Evolutionary conservation across 768 basidiomycete genomes (phyloP), one percentile per base, ranked within the genome.

Genomic region (Macrolepiota dolichaula): DNA sequence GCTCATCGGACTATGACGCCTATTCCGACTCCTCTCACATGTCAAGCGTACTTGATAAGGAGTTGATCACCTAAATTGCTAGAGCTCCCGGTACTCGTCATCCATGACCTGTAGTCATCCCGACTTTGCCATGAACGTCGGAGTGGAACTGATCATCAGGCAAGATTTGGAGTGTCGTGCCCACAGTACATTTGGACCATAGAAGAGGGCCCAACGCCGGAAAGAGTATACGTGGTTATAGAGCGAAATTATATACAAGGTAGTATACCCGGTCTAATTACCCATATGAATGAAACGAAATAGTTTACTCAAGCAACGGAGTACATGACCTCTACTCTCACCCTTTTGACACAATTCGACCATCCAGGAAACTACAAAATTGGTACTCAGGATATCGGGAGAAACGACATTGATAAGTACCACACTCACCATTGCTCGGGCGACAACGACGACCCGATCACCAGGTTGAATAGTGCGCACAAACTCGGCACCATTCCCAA

Each of bases 361-460:
- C 29, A 32, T 3, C 29, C 29, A 32, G 29, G 29, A 32, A 32
- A 7, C 29, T 32, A 7, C 29, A 32, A 32, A 32, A 32, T 3
- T 32, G 7, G 29, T 32, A 3, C 29, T 32, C 7, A 32, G 29
- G 7, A 32, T 32, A 7, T 7, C 29, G 7, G 29, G 29, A 32
- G 7, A 32, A n/a, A n/a, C n/a, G n/a, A n/a, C n/a, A n/a, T n/a
- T n/a, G n/a, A n/a, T n/a, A n/a, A n/a, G n/a, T n/a, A n/a, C n/a
- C n/a, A n/a, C 40, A 42, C 40, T 5, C 49, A 74, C 74, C 65
- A 62, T 61, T 35, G 74, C 73, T 53, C 67, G 64, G 4, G 66
- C 73, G 44, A 72, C 63, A 25, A 76, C 51, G 1, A 62, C 67
- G 17, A 68, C 63, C 17, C 62, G 59, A 47, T 68, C 67, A 3